phyloP scores from a whole-genome alignment of 2,329 filamentous ascomycete species.

The Diplodia sapinea region DNA sequence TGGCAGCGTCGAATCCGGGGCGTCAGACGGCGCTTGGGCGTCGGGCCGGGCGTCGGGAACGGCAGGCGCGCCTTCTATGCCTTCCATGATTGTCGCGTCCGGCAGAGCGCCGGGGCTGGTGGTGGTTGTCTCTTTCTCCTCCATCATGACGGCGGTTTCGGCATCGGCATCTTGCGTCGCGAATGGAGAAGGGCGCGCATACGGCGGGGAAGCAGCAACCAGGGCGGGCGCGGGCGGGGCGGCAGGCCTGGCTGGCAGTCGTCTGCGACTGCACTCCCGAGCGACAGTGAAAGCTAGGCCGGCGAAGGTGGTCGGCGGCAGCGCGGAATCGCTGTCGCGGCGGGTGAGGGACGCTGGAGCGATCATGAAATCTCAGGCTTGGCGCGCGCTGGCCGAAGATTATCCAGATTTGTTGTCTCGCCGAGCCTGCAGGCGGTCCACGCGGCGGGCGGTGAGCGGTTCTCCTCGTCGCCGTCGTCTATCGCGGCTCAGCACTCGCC shows the following conservation, averaged over 20 bases:
- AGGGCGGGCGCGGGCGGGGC: neutral
- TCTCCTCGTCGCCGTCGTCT: neutral
- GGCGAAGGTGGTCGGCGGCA: slow-evolving; percentile 2
- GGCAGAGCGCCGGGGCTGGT: slow-evolving; percentile 6
- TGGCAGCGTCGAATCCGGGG: slow-evolving; percentile 7
- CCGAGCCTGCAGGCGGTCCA: slow-evolving; percentile 6
- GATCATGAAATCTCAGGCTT: slow-evolving; percentile 27
- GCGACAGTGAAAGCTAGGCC: slow-evolving; percentile 8
- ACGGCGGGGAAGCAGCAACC: slow-evolving; percentile 10
- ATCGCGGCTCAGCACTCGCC: neutral
- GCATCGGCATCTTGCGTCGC: slow-evolving; percentile 33
- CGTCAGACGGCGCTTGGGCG: neutral
- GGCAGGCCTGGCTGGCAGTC: neutral
- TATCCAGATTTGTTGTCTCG: slow-evolving; percentile 26
- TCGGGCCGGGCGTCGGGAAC: neutral
- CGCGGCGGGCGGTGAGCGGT: slow-evolving; percentile 20
- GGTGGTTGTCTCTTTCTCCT: slow-evolving; percentile 28
- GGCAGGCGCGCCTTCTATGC: neutral
- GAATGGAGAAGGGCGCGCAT: slow-evolving; percentile 26
- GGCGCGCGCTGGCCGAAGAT: slow-evolving; percentile 16
- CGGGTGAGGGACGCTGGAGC: slow-evolving; percentile 21
- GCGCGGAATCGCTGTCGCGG: slow-evolving; percentile 21
- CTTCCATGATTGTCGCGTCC: slow-evolving; percentile 23
- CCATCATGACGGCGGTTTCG: slow-evolving; percentile 32
- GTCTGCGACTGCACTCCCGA: slow-evolving; percentile 12